Base-by-base conservation (phyloP, 352 stramenopile species). In the Pythium monospermum region DNA sequence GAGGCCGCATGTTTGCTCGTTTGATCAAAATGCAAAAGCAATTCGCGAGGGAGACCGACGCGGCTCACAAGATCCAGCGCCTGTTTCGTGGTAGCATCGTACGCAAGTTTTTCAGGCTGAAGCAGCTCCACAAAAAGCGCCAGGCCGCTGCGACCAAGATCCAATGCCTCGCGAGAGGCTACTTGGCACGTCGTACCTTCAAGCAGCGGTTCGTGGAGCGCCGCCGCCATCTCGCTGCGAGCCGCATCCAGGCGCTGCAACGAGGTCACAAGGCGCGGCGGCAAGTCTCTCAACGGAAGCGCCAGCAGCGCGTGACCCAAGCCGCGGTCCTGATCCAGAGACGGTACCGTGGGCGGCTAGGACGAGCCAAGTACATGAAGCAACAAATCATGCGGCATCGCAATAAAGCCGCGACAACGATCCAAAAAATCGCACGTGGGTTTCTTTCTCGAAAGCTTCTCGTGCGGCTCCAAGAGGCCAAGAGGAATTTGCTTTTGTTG, bases 301-400 rank as follows among this genome's bases (percentile, higher is more conserved):
- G 56, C 10, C 64, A 56, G 4, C 50, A 59, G 13, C 47, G 32
- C 1, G 42, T 85, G 27, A 80, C 64, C 0, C 51, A 65, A 12
- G 77, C 82, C 1, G 82, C 82, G 1, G 51, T 73, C 11, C 18
- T 78, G 4, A 88, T 92, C 30, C 82, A 90, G 47, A 68, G 76
- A 7, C 62, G 74, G 23, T 92, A 92, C 41, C 76, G 82, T 26
- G 75, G 79, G 7, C 74, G 79, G 6, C 64, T 91, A 4, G 76
- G 74, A 0, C 71, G 74, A n/a, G 78, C 71, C 46, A 61, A 72
- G 41, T 87, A 78, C 52, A 60, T 92, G 64, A 69, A 69, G 3
- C 57, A 62, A 4, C 71, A 74, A 46, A 74, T 92, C 36, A 79
- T 85, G 30, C 69, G 72, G 1, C 57, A 85, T 47, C 71, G 53